Percentiles rank a stretch among this genome's conserved stretches.
phyloP scores from a whole-genome alignment of 1,139 yeast genomes.

The Nakaseomyces kungkrabaensis region DNA sequence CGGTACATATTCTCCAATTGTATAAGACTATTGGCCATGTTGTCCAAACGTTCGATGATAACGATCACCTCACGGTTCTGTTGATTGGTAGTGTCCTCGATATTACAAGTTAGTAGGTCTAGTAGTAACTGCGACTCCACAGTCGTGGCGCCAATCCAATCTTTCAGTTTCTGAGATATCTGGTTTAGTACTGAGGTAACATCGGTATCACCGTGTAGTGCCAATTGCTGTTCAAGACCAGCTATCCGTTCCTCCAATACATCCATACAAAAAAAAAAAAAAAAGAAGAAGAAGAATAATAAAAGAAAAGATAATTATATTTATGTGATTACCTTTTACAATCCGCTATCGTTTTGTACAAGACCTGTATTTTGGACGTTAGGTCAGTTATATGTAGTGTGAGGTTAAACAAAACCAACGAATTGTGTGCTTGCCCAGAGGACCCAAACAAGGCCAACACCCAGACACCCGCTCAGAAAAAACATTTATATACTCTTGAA shows the following conservation, averaged over 20 bases:
- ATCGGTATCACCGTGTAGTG: not conserved
- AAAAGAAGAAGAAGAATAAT: not conserved
- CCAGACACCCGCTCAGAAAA: too few relatives aligned
- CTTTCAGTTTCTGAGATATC: not conserved
- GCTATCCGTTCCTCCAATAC: not conserved
- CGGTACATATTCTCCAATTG: not conserved
- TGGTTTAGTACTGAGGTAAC: not conserved
- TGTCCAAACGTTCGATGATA: not conserved
- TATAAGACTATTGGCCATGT: not conserved
- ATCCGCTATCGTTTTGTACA: not conserved
- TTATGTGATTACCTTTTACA: not conserved
- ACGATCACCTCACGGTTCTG: not conserved
- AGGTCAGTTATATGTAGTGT: too few relatives aligned
- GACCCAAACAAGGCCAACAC: too few relatives aligned
- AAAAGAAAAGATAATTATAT: not conserved
- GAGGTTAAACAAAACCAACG: too few relatives aligned
- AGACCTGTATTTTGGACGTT: not conserved
- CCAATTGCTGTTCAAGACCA: not conserved
- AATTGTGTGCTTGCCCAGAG: too few relatives aligned
- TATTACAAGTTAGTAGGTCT: not conserved
- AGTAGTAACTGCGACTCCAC: not conserved
- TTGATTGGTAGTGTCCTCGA: too few relatives aligned
- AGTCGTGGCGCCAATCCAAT: not conserved
- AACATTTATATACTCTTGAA: too few relatives aligned
- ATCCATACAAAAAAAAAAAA: not conserved